phyloP scores from a whole-genome alignment of 805 yeast species.

The Danielia oregonensis region DNA sequence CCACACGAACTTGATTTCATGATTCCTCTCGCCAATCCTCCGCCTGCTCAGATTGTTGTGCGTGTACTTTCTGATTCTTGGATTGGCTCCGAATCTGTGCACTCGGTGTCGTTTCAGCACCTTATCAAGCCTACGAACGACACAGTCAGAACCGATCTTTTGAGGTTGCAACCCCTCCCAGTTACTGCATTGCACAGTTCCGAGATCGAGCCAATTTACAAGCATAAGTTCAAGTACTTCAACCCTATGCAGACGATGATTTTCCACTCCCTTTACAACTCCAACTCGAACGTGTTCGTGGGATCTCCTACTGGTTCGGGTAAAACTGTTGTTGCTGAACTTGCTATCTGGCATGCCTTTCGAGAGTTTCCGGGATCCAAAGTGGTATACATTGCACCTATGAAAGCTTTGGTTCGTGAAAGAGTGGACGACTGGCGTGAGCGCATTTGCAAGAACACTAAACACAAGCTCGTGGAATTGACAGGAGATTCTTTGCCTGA shows the following conservation, averaged over 20 bases:
- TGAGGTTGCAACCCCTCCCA: slow-evolving; percentile 84
- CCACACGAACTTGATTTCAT: slow-evolving; percentile 81
- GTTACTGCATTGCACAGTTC: slow-evolving; percentile 70
- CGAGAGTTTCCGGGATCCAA: slow-evolving; percentile 75
- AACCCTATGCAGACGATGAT: slow-evolving; percentile 99
- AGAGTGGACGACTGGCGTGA: slow-evolving; percentile 77
- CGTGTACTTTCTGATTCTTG: slow-evolving; percentile 80
- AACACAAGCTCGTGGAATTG: slow-evolving; percentile 61
- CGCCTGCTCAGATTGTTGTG: slow-evolving; percentile 85
- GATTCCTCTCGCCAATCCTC: slow-evolving; percentile 84
- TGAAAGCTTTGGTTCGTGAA: slow-evolving; percentile 83
- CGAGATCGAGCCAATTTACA: slow-evolving; percentile 65
- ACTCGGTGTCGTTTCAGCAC: slow-evolving; percentile 84
- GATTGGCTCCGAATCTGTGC: slow-evolving; percentile 79
- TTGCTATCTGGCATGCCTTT: slow-evolving; percentile 97
- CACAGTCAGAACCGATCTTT: slow-evolving; percentile 75
- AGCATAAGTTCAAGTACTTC: slow-evolving; percentile 70
- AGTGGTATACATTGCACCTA: slow-evolving; percentile 82
- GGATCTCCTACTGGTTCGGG: slow-evolving; percentile 99
- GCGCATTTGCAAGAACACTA: slow-evolving; percentile 46
- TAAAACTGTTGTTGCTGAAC: slow-evolving; percentile 93
- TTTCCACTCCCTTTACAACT: slow-evolving; percentile 82
- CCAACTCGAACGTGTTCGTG: slow-evolving; percentile 75
- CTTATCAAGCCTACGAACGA: slow-evolving; percentile 85
- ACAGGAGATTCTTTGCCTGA: slow-evolving; percentile 84